A percentile compares a stretch with the other conserved stretches of the same genome.
These are phyloP conservation scores for Hibiscus tridactylites DNA, from an alignment of 345 rosid species.

Conservation along the genomic window DNA sequence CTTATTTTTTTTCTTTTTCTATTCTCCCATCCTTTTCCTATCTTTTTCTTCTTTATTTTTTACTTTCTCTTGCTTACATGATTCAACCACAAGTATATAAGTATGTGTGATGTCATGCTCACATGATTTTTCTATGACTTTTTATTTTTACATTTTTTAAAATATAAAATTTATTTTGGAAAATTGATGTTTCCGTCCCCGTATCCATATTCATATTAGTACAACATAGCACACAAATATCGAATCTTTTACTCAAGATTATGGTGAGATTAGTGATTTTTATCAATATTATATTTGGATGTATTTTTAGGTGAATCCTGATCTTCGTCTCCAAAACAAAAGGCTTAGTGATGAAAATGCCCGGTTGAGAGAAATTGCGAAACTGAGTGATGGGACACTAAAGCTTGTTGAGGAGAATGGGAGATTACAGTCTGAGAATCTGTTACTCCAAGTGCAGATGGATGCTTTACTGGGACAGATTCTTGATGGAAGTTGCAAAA, in stretches of 20 bases:
- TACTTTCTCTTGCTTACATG: too few relatives aligned
- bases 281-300: not conserved
- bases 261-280: not conserved
- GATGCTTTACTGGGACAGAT: slow-evolving; percentile 10
- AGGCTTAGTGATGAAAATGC: not conserved
- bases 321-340: not conserved
- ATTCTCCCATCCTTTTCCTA: too few relatives aligned
- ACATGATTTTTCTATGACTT: too few relatives aligned
- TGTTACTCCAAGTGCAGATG: not conserved
- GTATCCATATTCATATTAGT: too few relatives aligned
- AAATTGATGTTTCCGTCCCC: too few relatives aligned
- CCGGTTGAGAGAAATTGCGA: not conserved
- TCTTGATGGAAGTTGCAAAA: not conserved
- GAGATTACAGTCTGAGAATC: not conserved
- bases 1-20: too few relatives aligned
- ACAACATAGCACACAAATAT: too few relatives aligned
- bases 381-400: not conserved
- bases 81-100: too few relatives aligned
- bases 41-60: too few relatives aligned
- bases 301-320: not conserved
- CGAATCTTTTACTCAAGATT: not conserved
- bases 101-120: too few relatives aligned
- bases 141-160: too few relatives aligned
- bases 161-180: too few relatives aligned
- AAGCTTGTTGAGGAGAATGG: slow-evolving; percentile 1